Evolutionary conservation across 1,139 yeast genomes (phyloP).

Genomic region (Ogataea hybrid): DNA sequence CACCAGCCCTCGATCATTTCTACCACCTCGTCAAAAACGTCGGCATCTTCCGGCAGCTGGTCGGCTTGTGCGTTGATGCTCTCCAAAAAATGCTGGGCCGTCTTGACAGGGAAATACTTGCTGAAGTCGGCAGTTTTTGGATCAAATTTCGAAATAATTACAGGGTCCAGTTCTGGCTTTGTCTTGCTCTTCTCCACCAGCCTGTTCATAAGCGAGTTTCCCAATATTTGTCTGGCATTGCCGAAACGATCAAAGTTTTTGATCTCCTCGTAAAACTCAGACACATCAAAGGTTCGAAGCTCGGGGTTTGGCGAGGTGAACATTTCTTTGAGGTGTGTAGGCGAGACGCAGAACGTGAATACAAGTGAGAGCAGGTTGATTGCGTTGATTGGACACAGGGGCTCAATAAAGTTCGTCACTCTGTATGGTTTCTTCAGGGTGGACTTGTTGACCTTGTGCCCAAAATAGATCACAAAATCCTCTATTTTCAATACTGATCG

Average conservation of each 20-base stretch:
- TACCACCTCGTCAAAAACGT: conserved; percentile 27
- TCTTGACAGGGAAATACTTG: conserved; percentile 14
- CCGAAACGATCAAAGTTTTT: conserved; percentile 24
- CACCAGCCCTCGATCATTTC: conserved; percentile 28
- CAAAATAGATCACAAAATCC: conserved; percentile 26
- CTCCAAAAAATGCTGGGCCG: conserved; percentile 23
- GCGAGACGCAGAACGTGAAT: conserved; percentile 29
- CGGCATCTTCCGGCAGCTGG: conserved; percentile 23
- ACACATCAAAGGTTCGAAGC: conserved; percentile 27
- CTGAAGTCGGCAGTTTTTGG: neutral
- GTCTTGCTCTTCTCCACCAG: conserved; percentile 17
- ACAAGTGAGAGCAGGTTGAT: conserved; percentile 30
- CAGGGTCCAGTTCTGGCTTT: neutral
- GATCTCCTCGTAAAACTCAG: conserved; percentile 26
- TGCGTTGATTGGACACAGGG: conserved; percentile 26
- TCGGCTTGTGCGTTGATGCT: conserved; percentile 18
- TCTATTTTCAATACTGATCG: conserved; percentile 23
- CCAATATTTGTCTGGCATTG: conserved; percentile 19
- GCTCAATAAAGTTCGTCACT: conserved; percentile 25
- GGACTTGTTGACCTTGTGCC: conserved; percentile 25
- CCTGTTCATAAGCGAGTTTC: conserved; percentile 19
- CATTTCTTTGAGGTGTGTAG: conserved; percentile 15
- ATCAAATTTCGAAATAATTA: neutral
- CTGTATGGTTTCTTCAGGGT: conserved; percentile 26
- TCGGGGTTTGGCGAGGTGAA: conserved; percentile 24